phyloP scores from a whole-genome alignment of 148 eudicot species.

The Rhododendron henanense region DNA sequence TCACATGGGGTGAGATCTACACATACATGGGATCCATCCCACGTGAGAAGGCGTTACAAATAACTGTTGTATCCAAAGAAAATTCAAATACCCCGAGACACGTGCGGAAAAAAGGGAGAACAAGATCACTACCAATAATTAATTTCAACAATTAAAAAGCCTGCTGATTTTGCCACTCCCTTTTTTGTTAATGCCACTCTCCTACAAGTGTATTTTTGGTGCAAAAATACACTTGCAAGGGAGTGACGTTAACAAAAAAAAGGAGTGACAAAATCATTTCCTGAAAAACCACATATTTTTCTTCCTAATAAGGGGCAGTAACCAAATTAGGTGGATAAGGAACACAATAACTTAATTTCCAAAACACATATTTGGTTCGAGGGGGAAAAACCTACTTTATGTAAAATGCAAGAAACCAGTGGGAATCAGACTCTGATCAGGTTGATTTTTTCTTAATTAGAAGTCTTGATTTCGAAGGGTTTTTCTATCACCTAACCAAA shows the following conservation, averaged over 20 bases:
- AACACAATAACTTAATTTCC: not conserved
- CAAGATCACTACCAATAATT: not conserved
- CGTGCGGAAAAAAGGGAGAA: no score
- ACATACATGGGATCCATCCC: no score
- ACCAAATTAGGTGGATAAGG: not conserved
- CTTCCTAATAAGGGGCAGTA: not conserved
- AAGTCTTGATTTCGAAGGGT: conserved; percentile 25
- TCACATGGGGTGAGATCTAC: no score
- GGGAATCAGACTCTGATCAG: not conserved
- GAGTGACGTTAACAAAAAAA: no score
- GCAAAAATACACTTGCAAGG: no score
- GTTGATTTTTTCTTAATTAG: not conserved
- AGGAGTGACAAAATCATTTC: no score
- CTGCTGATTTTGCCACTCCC: no score
- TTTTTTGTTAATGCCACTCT: no score
- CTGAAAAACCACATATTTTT: not conserved
- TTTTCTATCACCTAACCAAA: conserved; percentile 26
- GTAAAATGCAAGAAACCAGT: conserved; percentile 31
- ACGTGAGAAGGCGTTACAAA: no score
- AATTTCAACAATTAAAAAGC: not conserved
- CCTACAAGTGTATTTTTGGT: no score
- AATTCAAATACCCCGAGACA: no score
- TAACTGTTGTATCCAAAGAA: no score
- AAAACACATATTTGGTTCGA: not conserved
- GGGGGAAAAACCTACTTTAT: conserved; percentile 16